Base-by-base conservation (phyloP, 2,329 filamentous ascomycete genomes). In the Sphaceloma murrayae region DNA sequence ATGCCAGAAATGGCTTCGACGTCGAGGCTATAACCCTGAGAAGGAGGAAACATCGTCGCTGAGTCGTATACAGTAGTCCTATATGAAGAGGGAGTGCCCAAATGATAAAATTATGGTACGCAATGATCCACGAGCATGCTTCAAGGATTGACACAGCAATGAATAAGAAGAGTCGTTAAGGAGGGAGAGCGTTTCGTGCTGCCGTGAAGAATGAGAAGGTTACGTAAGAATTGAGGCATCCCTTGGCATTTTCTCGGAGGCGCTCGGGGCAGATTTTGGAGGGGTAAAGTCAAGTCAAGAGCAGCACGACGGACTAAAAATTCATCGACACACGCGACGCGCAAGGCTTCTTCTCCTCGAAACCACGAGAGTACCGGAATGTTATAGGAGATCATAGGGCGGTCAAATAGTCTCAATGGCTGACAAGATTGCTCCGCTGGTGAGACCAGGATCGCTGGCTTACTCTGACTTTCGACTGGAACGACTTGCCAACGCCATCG, bases 1-100 rank as follows among this genome's bases (percentile, higher is more conserved):
- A 95, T 95, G 45, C 89, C 89, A 54, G 85, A 93, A 56, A 95
- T 79, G 49, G 88, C 87, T 59, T 91, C 85, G 48, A 94, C 80
- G 62, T 94, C 84, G 53, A 95, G 71, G 62, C 83, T 81, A 50
- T 74, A 61, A 49, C 66, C 66, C 55, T 70, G 67, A 6, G 70
- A 63, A 33, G 72, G 71, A 27, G 72, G 72, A 56, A 73, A 72
- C 67, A 72, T 73, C 43, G 49, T 57, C 45, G 14, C 14, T 7
- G 30, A n/a, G n/a, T n/a, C n/a, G n/a, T n/a, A n/a, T n/a, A n/a
- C n/a, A n/a, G n/a, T n/a, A n/a, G n/a, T n/a, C n/a, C n/a, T n/a
- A n/a, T n/a, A n/a, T n/a, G n/a, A n/a, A n/a, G n/a, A n/a, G n/a
- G n/a, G n/a, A n/a, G n/a, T n/a, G n/a, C n/a, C n/a, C n/a, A n/a